Evolutionary conservation across 1,284 basidiomycete species (phyloP), one percentile per base, ranked within the genome.

Genomic region (Ganoderma boninense): DNA sequence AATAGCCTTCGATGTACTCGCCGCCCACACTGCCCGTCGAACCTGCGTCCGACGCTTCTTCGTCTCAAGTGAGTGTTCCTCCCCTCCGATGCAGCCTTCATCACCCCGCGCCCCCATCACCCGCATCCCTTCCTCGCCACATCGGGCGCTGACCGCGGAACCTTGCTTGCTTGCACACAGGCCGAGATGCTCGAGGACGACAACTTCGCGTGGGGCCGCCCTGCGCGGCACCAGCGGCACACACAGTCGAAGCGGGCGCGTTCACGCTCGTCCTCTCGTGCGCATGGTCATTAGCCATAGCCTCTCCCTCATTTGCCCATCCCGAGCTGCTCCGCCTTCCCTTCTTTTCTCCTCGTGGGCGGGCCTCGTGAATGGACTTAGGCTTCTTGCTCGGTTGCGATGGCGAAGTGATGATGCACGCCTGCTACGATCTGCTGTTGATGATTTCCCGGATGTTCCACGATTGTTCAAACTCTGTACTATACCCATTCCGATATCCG

Each of bases 171-270:
- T 7, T 43, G 14, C 23, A 13, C 23, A 57, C 64, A 77, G 74
- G 77, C 77, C 1, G 76, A 78, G 69, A 74, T 76, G 77, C 64
- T 78, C 60, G 77, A 78, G 44, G 74, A 78, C 60, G 77, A 78
- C 44, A 77, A 78, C 67, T 62, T 71, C 43, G 69, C 76, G 2
- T 78, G 77, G 77, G 77, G 76, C 20, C 70, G 72, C 10, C 74
- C 76, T 16, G 54, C 66, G n/a, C 38, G 23, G 23, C 43, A 62
- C 23, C 60, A 62, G 35, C 60, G 60, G 14, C 40, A 29, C 6
- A 29, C 38, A 10, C 13, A 62, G 40, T 42, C 60, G n/a, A 42
- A 60, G 57, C 57, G 57, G 57, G 35, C 57, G 57, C 57, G 38
- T 8, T 60, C 57, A 4, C 38, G 38, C 20, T 60, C 57, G 57